Evolutionary conservation across 352 stramenopile genomes (phyloP), one percentile per base, ranked within the genome.

Genomic region (Sclerospora graminicola): DNA sequence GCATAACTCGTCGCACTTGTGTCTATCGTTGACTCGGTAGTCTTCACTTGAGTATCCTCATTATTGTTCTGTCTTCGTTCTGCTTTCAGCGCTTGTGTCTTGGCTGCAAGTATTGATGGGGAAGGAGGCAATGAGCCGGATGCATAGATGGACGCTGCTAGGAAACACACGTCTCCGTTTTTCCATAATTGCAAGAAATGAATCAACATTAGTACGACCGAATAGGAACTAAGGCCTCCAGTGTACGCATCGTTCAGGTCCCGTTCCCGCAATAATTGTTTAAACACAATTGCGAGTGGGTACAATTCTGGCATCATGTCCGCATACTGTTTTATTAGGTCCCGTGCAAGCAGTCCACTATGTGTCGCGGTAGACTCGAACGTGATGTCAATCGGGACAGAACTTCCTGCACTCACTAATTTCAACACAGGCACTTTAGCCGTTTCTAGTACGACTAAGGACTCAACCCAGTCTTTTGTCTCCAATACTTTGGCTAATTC

Each of bases 181-280:
- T 71, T 54, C 67, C 78, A 84, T 18, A 93, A 50, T 51, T 87
- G 65, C 31, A 73, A 81, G 19, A 90, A 90, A 48, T 90, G 79
- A 41, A 93, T 81, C 43, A 95, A 76, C 87, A 96, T 96, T 6
- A 96, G 65, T 42, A 95, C 82, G n/a, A 95, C 63, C 18, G 84
- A 93, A 57, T 96, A 96, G 39, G 81, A 95, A 44, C 82, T 95
- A 2, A 96, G 61, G 1, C 87, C 87, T 28, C 87, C 87, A 0
- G 82, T 94, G 54, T 95, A 96, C 7, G 83, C 81, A 51, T 96
- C 84, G 49, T 96, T 96, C 8, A 96, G 60, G 28, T 88, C 81
- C 11, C 86, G 80, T 49, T 89, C 82, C 8, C 82, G 78, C 30
- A 96, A 62, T 13, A 96, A 54, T 40, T 94, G 81, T 65, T 96